phyloP scores from a whole-genome alignment of 148 eudicot species.

The Chenopodium album region DNA sequence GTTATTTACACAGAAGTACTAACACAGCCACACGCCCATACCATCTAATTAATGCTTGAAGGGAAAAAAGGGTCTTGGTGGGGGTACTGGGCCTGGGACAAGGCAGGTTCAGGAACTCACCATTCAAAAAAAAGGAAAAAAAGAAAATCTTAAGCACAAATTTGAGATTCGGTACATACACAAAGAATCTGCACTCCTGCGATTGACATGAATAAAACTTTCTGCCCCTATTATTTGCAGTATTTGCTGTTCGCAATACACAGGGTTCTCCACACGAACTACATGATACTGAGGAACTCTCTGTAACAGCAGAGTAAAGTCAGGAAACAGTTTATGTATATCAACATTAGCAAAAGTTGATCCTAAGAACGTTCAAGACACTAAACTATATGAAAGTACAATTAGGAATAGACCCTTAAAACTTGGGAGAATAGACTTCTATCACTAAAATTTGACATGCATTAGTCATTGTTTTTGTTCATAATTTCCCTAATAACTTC shows the following conservation, averaged over 20 bases:
- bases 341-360: conserved; percentile 1
- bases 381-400: neutral
- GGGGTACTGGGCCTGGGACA: too few relatives aligned
- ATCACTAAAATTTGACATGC: too few relatives aligned
- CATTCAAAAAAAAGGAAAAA: neutral
- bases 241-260: conserved; percentile 70
- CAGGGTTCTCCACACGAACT: conserved; percentile 70
- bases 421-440: too few relatives aligned
- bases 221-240: conserved; percentile 81
- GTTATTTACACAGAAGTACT: too few relatives aligned
- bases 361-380: neutral
- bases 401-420: too few relatives aligned
- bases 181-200: conserved; percentile 80
- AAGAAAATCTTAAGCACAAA: neutral
- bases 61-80: neutral
- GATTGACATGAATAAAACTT: conserved; percentile 78
- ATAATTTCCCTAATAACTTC: too few relatives aligned
- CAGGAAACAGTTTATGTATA: conserved; percentile 9
- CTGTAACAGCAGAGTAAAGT: conserved; percentile 38
- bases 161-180: conserved; percentile 51
- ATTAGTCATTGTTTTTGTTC: too few relatives aligned
- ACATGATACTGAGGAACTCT: conserved; percentile 61
- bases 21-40: too few relatives aligned
- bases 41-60: neutral
- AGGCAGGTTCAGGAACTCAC: neutral